These are phyloP conservation scores for Leptographium radiaticola DNA, from an alignment of 2,329 filamentous ascomycete genomes.

Conservation along the genomic window DNA sequence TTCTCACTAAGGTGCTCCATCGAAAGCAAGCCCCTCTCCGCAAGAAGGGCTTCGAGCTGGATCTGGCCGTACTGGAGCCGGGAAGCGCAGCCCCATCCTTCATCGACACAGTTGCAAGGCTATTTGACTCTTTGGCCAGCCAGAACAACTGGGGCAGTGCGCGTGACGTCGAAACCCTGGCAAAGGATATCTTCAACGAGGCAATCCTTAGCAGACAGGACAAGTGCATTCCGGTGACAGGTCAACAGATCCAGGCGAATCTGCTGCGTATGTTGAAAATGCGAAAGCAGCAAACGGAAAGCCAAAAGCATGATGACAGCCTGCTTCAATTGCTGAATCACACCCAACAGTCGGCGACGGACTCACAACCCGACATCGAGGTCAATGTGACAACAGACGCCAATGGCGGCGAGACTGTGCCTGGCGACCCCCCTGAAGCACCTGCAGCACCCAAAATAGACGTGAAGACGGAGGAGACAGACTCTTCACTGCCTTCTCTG, in stretches of 20 bases:
- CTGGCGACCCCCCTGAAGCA: not conserved
- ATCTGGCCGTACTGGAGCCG: slow-evolving; percentile 14
- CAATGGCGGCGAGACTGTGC: not conserved
- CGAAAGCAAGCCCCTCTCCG: slow-evolving; percentile 12
- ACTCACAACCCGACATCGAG: not conserved
- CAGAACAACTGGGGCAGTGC: slow-evolving; percentile 48
- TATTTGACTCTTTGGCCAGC: slow-evolving; percentile 19
- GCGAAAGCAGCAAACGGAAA: not conserved
- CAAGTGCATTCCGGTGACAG: not conserved
- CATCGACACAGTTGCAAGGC: not conserved
- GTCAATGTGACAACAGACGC: too few species aligned
- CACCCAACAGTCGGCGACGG: not conserved
- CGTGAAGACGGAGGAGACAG: not conserved
- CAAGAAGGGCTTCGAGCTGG: slow-evolving; percentile 7
- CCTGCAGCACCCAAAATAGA: not conserved
- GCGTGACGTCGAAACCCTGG: slow-evolving; percentile 44
- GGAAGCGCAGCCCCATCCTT: slow-evolving; percentile 19
- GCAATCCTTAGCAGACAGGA: not conserved
- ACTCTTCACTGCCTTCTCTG: not conserved
- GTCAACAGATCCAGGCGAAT: not conserved
- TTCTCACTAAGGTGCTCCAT: slow-evolving; percentile 24
- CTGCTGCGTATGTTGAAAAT: not conserved
- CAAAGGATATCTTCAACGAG: slow-evolving; percentile 25
- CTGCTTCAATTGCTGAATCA: not conserved
- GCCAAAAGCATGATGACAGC: not conserved